phyloP scores from a whole-genome alignment of 192 early-diverging fungal species.

The Borealophlyctis nickersoniae region DNA sequence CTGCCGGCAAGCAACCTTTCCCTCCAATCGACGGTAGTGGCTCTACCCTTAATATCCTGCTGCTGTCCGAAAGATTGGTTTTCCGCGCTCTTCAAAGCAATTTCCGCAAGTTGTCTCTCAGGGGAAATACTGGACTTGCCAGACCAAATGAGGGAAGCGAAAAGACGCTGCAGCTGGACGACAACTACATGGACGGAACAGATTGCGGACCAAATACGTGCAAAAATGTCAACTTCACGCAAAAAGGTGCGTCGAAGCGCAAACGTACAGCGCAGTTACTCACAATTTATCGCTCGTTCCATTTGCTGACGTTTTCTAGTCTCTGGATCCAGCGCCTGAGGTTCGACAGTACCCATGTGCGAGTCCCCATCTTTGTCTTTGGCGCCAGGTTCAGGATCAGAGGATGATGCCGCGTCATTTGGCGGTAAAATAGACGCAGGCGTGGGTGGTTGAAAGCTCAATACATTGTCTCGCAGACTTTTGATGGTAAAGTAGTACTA shows the following conservation, averaged over 20 bases:
- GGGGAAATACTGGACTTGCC: constrained; percentile 18
- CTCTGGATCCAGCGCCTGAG: background rate
- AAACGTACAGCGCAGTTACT: background rate
- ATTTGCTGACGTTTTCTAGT: background rate
- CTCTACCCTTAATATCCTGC: constrained; percentile 39
- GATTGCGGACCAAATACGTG: too few relatives aligned
- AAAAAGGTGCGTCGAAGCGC: background rate
- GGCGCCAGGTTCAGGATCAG: too few relatives aligned
- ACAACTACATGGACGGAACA: constrained; percentile 26
- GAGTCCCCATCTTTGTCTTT: too few relatives aligned
- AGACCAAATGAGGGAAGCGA: constrained; percentile 18
- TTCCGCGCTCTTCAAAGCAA: constrained; percentile 25
- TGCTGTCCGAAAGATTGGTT: constrained; percentile 35
- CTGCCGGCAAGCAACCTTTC: constrained; percentile 1
- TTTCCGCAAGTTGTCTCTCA: constrained; percentile 25
- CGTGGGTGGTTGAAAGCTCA: constrained; percentile 7
- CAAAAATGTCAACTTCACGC: too few relatives aligned
- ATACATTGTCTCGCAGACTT: constrained; percentile 22
- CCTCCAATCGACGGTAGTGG: background rate
- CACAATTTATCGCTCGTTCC: background rate
- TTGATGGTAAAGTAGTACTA: constrained; percentile 32
- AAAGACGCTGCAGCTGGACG: constrained; percentile 19
- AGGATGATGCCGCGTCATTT: too few relatives aligned
- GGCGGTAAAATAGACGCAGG: too few relatives aligned
- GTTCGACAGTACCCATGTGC: background rate